Conservation (phyloP, 306 rosid species). For the Styphnolobium japonicum region DNA sequence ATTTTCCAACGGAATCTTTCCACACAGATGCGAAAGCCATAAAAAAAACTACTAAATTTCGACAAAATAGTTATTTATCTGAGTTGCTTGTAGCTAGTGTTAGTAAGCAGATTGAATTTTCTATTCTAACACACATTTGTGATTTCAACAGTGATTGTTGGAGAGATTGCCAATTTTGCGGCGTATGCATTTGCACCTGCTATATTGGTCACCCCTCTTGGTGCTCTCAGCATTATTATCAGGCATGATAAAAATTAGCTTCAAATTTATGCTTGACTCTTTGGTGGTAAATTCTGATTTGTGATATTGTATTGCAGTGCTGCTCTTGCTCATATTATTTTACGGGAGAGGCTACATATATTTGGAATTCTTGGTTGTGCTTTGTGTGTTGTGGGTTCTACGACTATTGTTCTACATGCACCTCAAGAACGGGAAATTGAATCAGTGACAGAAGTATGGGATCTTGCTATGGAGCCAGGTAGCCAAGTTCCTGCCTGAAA, state of each 20-base stretch:
- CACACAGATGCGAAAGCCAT: neutral
- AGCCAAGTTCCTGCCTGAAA: conserved; percentile 14
- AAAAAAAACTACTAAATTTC: conserved; percentile 9
- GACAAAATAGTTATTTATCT: neutral
- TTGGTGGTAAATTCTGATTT: conserved; percentile 42
- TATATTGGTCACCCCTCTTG: conserved; percentile 96
- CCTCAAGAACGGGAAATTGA: conserved; percentile 91
- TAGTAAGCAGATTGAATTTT: neutral
- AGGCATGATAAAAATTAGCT: conserved; percentile 55
- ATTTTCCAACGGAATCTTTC: conserved; percentile 8
- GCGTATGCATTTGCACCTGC: conserved; percentile 99
- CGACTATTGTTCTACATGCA: conserved; percentile 95
- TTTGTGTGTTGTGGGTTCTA: conserved; percentile 98
- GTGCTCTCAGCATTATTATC: conserved; percentile 99
- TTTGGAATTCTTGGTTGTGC: conserved; percentile 96
- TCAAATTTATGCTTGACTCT: conserved; percentile 19
- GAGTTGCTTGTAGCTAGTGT: conserved; percentile 1
- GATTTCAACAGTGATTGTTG: conserved; percentile 87
- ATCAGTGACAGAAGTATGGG: conserved; percentile 95
- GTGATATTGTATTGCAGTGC: conserved; percentile 70
- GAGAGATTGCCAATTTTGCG: conserved; percentile 98
- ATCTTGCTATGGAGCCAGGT: conserved; percentile 99
- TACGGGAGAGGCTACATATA: conserved; percentile 84
- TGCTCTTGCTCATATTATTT: conserved; percentile 92
- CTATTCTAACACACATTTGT: conserved; percentile 32